Evolutionary conservation across 2,329 filamentous ascomycete genomes (phyloP), one percentile per base, ranked within the genome.

Genomic region (Capronia coronata): DNA sequence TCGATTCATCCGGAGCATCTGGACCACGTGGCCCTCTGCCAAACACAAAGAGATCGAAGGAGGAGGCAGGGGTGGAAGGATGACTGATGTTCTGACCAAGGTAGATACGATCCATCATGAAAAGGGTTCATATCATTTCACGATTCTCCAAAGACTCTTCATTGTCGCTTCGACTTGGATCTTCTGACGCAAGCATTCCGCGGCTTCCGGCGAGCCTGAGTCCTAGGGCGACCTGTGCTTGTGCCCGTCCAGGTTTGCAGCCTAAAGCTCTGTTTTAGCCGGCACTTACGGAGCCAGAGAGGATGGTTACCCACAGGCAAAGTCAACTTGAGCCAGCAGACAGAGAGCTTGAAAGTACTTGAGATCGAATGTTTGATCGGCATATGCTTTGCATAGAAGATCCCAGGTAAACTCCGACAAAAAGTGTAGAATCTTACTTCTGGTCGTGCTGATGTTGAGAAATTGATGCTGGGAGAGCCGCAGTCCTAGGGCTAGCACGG

Each of bases 51-150:
- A 45, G 25, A 16, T 35, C 25, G 34, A 45, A 45, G 29, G 25
- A 45, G n/a, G 25, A 45, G n/a, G 42, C 42, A 14, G 42, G 25
- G 14, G 34, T 27, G 25, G 25, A 45, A 34, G 42, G 8, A 14
- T 23, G 34, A 9, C 42, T 45, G 22, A 45, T 27, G 42, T 23
- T 34, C 2, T n/a, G 14, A 21, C 42, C 27, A 45, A n/a, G 32
- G 23, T 34, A 45, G 18, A 45, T 45, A 27, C 42, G 42, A 35
- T 45, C 42, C 42, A 45, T 45, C 42, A 45, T 45, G 42, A 45
- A 45, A 23, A 45, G 27, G 19, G 42, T 45, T 27, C 42, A 45
- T 19, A 45, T 27, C 14, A 45, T 14, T 9, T 23, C 11, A 21
- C 42, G 42, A 23, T 27, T 34, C 11, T 9, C 27, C 10, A 45